Conservation (phyloP, 352 stramenopile species). For the Phytophthora pini region DNA sequence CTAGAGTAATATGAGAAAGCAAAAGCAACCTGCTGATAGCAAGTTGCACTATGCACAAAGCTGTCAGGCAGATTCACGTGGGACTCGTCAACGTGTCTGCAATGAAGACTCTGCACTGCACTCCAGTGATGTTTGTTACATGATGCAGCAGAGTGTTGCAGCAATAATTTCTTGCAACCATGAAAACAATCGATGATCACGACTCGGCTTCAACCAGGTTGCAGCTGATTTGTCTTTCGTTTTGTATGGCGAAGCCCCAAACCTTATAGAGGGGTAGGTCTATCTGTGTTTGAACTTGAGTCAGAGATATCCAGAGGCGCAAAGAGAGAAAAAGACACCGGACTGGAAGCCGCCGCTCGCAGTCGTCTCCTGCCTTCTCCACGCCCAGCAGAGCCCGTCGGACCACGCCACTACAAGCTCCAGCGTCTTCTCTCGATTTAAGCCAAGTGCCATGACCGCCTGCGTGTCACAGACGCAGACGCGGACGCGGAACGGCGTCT, state of each 20-base stretch:
- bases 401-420: not conserved
- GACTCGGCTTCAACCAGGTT: no score
- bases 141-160: not conserved
- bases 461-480: slow-evolving; percentile 33
- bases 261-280: slow-evolving; percentile 18
- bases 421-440: not conserved
- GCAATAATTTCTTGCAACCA: no score
- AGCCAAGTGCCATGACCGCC: slow-evolving; percentile 12
- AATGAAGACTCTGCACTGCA: not conserved
- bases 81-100: slow-evolving; percentile 14
- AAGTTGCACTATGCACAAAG: slow-evolving; percentile 6
- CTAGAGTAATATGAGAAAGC: not conserved
- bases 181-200: no score
- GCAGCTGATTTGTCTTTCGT: no score
- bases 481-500: slow-evolving; percentile 49
- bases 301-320: slow-evolving; percentile 18
- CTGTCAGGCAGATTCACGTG: slow-evolving; percentile 22
- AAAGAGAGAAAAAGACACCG: slow-evolving; percentile 30
- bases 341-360: not conserved
- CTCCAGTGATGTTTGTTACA: not conserved
- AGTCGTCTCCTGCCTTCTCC: slow-evolving; percentile 8
- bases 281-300: slow-evolving; percentile 31
- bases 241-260: no score
- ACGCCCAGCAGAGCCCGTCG: not conserved
- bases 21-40: not conserved